phyloP scores from a whole-genome alignment of 495 filamentous ascomycete genomes.

The Trichoderma gamsii region DNA sequence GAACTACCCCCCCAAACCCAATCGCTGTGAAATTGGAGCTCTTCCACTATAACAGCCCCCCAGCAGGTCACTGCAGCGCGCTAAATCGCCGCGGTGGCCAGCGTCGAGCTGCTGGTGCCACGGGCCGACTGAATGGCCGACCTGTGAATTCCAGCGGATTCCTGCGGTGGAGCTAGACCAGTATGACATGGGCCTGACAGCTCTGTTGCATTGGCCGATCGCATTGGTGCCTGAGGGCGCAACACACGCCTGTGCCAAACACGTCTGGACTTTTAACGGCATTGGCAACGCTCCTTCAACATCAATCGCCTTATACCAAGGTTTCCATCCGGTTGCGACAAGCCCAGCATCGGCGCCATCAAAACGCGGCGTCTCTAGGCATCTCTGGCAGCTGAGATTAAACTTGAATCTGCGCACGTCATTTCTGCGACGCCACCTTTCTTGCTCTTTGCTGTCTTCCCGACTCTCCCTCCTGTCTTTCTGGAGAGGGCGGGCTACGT shows the following conservation, averaged over 20 bases:
- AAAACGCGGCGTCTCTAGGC: background rate
- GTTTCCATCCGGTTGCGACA: slow-evolving; percentile 3
- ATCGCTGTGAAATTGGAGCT: background rate
- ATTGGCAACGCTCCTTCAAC: slow-evolving; percentile 3
- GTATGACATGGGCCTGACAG: background rate
- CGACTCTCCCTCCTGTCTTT: background rate
- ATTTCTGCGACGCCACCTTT: background rate
- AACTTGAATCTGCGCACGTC: background rate
- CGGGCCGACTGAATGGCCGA: slow-evolving; percentile 10
- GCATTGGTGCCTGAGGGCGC: slow-evolving; percentile 11
- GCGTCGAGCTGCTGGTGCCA: background rate
- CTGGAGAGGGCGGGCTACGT: background rate
- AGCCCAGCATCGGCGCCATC: slow-evolving; percentile 7
- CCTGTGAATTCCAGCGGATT: background rate
- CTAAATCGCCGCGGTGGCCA: background rate
- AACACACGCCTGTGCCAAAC: background rate
- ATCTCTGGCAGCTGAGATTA: background rate
- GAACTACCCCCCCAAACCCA: slow-evolving; percentile 3
- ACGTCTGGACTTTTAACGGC: background rate
- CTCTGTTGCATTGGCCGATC: background rate
- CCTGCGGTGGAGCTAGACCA: background rate
- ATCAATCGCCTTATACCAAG: background rate
- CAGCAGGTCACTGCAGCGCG: background rate
- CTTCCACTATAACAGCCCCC: background rate
- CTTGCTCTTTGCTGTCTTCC: background rate